These are phyloP conservation scores for Saccharomycopsis schoenii DNA, from an alignment of 805 yeast species.

Conservation along the genomic window DNA sequence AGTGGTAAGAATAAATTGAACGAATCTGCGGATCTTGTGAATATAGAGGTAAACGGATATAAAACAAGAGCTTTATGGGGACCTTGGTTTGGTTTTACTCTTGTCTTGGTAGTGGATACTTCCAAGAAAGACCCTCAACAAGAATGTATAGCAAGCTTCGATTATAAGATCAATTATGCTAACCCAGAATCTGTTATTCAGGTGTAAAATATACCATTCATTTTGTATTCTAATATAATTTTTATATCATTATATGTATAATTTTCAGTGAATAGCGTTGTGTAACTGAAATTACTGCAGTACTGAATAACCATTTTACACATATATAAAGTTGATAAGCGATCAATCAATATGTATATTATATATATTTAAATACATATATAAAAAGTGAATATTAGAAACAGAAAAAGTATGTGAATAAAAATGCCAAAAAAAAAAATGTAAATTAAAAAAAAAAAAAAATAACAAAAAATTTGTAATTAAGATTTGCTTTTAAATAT, in stretches of 20 bases:
- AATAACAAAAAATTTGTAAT: too few relatives aligned
- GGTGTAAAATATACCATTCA: slow-evolving; percentile 3
- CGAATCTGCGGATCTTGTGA: slow-evolving; percentile 46
- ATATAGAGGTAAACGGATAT: slow-evolving; percentile 8
- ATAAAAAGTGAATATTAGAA: too few relatives aligned
- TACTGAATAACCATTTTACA: too few relatives aligned
- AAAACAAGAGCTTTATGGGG: slow-evolving; percentile 49
- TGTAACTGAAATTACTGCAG: too few relatives aligned
- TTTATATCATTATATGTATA: too few relatives aligned
- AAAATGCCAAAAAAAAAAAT: too few relatives aligned
- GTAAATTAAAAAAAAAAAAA: too few relatives aligned
- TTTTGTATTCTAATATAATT: neutral
- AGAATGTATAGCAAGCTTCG: slow-evolving; percentile 48
- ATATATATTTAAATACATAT: too few relatives aligned
- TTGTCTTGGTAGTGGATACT: slow-evolving; percentile 47
- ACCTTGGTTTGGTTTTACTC: slow-evolving; percentile 57
- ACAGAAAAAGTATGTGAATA: too few relatives aligned
- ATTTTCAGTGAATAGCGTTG: too few relatives aligned
- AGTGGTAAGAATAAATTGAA: slow-evolving; percentile 60
- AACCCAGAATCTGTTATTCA: slow-evolving; percentile 41
- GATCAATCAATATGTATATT: too few relatives aligned
- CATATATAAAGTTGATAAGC: too few relatives aligned
- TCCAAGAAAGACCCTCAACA: slow-evolving; percentile 28
- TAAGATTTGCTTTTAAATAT: neutral
- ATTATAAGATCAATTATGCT: slow-evolving; percentile 55